A percentile compares a stretch with the other conserved stretches of the same genome.
Evolutionary conservation across 306 rosid species (phyloP).

Genomic region (Rosa lucieae): DNA sequence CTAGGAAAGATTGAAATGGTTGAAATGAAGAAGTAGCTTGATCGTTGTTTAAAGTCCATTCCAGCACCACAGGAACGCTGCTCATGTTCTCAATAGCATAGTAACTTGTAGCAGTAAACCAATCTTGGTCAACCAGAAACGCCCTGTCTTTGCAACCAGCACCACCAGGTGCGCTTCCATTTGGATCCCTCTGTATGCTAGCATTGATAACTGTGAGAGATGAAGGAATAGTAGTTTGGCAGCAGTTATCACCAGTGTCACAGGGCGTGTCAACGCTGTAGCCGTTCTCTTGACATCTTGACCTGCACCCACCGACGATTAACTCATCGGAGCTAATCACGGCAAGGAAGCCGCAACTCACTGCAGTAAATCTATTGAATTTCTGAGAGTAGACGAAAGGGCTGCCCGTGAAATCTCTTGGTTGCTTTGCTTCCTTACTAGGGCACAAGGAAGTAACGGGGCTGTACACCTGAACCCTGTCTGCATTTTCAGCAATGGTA

Average conservation of each 20-base stretch:
- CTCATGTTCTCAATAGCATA: background rate
- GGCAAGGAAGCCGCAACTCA: slow-evolving; percentile 17
- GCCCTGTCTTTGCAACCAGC: slow-evolving; percentile 3
- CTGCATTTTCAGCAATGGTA: background rate
- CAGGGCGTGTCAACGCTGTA: background rate
- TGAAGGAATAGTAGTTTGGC: slow-evolving; percentile 1
- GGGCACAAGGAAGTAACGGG: background rate
- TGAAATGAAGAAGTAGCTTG: background rate
- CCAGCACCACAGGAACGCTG: background rate
- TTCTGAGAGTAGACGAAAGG: background rate
- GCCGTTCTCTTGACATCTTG: slow-evolving; percentile 8
- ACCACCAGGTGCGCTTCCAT: background rate
- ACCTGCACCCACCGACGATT: slow-evolving; percentile 20
- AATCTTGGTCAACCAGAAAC: background rate
- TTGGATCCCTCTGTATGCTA: background rate
- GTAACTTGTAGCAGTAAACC: background rate
- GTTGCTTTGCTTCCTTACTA: background rate
- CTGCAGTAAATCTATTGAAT: background rate
- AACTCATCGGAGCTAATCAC: background rate
- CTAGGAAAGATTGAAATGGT: background rate
- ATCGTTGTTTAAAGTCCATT: background rate
- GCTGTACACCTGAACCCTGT: background rate
- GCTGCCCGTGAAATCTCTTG: background rate
- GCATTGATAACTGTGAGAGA: background rate
- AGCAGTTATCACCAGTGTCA: background rate